Base-by-base conservation (phyloP, 2,329 filamentous ascomycete genomes). In the Exophiala sp. region DNA sequence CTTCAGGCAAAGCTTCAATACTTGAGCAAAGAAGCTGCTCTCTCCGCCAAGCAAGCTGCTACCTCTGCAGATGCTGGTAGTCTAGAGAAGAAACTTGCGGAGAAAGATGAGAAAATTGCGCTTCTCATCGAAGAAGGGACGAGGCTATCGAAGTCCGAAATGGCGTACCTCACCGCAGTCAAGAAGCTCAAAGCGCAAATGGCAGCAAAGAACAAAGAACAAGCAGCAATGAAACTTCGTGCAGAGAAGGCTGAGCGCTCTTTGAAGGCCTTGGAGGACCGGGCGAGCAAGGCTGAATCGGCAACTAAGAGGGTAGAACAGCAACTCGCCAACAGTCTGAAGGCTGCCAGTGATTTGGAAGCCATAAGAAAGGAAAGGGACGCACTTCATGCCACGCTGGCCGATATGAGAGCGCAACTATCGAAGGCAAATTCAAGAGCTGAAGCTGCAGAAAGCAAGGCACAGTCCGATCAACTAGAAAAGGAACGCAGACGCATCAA, bases 81-180 rank as follows among this genome's bases (percentile, higher is more conserved):
- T 48, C 50, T 75, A 1, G 86, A 95, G 58, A 87, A 84, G 65
- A 89, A 86, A 63, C 67, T 97, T 11, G 86, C 88, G 1, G 89
- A 95, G 62, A 95, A 89, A 64, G 90, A 97, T 61, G 83, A 91
- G 60, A 87, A 87, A 65, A 94, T 97, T 61, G 88, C 90, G 2
- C 72, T 90, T 40, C 73, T 98, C 10, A 86, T 98, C 75, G 85
- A 95, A 60, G 93, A 98, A 70, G 93, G 94, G 0, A 86, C 93
- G 61, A 89, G 85, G 58, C 75, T 97, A 7, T 90, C 88, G 1
- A 86, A 85, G 60, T 86, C 80, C 0, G 93, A 98, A 65, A 80
- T 96, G 67, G 88, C 89, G 63, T 83, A 94, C 57, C 77, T 91
- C 53, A 80, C 80, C 4, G 83, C 84, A 2, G 86, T 97, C 61